Base-by-base conservation (phyloP, 768 basidiomycete species). In the Antrodiella citrinella region DNA sequence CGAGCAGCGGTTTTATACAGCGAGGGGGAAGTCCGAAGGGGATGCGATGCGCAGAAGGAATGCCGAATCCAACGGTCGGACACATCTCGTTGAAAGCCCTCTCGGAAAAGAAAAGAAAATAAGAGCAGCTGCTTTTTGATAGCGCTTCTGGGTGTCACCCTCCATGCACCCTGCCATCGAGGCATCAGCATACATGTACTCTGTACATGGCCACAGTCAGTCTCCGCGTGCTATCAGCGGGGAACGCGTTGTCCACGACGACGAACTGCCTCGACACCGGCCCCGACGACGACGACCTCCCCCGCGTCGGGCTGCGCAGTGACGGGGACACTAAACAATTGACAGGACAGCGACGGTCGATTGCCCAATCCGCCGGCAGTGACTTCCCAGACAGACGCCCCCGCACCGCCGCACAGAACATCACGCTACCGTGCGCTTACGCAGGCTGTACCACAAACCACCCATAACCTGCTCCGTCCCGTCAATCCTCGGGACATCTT, bases 1-100 rank as follows among this genome's bases (percentile, higher is more conserved):
- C 58, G 59, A 50, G 60, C 50, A 57, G 54, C 56, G 58, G 30
- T 54, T 50, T 62, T 59, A 48, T 56, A 51, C 23, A 25, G 46
- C 18, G 30, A 15, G 7, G 30, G 30, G 7, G 15, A 35, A 35
- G 30, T 35, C 30, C 30, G 30, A 35, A 35, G 15, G 15, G 30
- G 30, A 35, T 7, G 30, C 30, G 30, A 35, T 35, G 15, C 30
- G 7, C 7, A 35, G 30, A 35, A 35, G 30, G 30, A 15, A 35
- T 35, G 7, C 30, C 30, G 30, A 35, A 35, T 35, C 7, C 7
- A 15, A 35, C 30, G 30, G 30, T 35, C 7, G 30, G 30, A 35
- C 7, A 35, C 7, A 35, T 7, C 30, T 35, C 30, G 30, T n/a
- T n/a, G n/a, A n/a, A n/a, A n/a, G n/a, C n/a, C n/a, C n/a, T n/a